phyloP scores from a whole-genome alignment of 2,329 filamentous ascomycete species.

The Epichloe festucae region DNA sequence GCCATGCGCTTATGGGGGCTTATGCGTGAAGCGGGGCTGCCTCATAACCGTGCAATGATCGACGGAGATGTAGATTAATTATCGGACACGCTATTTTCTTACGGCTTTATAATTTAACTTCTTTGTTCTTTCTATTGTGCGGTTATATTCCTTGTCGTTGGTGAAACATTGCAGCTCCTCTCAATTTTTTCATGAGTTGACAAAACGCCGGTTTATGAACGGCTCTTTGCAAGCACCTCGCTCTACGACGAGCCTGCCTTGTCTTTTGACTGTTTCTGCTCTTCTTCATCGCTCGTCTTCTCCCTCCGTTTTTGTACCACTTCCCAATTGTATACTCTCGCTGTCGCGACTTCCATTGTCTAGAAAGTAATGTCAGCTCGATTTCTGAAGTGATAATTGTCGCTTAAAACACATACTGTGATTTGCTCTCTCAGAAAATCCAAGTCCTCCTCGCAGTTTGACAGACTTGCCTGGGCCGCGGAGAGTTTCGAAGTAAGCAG shows the following conservation, averaged over 20 bases:
- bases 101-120: not conserved
- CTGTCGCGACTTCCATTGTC: slow-evolving; percentile 94
- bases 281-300: slow-evolving; percentile 50
- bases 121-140: not conserved
- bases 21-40: slow-evolving; percentile 4
- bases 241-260: slow-evolving; percentile 7
- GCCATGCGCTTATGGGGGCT: slow-evolving; percentile 1
- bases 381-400: slow-evolving; percentile 1
- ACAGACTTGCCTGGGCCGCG: slow-evolving; percentile 65
- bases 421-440: slow-evolving; percentile 95
- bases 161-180: not conserved
- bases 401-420: slow-evolving; percentile 50
- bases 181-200: not conserved
- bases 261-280: slow-evolving; percentile 25
- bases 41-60: not conserved
- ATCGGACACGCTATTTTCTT: no score
- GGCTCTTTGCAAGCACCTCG: not conserved
- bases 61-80: not conserved
- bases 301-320: slow-evolving; percentile 92
- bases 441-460: slow-evolving; percentile 90
- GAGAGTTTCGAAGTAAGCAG: slow-evolving; percentile 66
- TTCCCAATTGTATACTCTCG: slow-evolving; percentile 98
- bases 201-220: not conserved
- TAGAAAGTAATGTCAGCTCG: slow-evolving; percentile 21
- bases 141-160: not conserved